These are phyloP conservation scores for Neoscytalidium dimidiatum DNA, from an alignment of 2,329 filamentous ascomycete genomes.

Conservation along the genomic window DNA sequence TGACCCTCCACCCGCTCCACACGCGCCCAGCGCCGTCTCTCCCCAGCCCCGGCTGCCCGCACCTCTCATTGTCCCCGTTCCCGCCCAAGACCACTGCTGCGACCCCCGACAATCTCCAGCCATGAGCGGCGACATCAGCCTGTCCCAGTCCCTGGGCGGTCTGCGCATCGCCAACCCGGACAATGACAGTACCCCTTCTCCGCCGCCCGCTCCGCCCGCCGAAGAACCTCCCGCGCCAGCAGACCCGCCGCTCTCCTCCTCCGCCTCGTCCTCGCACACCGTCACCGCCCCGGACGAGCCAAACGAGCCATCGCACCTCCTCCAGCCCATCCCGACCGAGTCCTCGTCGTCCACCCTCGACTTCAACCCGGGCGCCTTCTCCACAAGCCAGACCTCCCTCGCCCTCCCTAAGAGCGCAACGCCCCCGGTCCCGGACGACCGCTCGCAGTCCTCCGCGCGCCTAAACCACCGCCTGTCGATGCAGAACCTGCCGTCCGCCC, in stretches of 20 bases:
- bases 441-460: slow-evolving; percentile 31
- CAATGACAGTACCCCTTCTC: slow-evolving; percentile 55
- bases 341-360: slow-evolving; percentile 34
- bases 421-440: slow-evolving; percentile 28
- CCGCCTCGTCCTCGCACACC: slow-evolving; percentile 38
- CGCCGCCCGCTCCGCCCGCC: slow-evolving; percentile 25
- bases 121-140: slow-evolving; percentile 92
- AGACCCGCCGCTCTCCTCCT: slow-evolving; percentile 30
- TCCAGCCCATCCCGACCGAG: slow-evolving; percentile 33
- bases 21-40: background rate
- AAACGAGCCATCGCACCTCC: slow-evolving; percentile 31
- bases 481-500: slow-evolving; percentile 41
- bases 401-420: slow-evolving; percentile 29
- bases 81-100: background rate
- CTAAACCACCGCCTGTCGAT: slow-evolving; percentile 45
- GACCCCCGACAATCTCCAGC: slow-evolving; percentile 21
- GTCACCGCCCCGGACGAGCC: slow-evolving; percentile 37
- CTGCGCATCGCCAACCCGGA: slow-evolving; percentile 97
- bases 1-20: background rate
- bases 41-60: slow-evolving; percentile 9
- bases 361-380: slow-evolving; percentile 45
- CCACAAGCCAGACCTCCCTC: slow-evolving; percentile 23
- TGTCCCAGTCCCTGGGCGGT: slow-evolving; percentile 89
- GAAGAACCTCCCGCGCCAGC: slow-evolving; percentile 19
- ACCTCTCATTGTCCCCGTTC: background rate